These are phyloP conservation scores for Plasmodium malariae DNA, from an alignment of 169 alveolate genomes.

Conservation along the genomic window DNA sequence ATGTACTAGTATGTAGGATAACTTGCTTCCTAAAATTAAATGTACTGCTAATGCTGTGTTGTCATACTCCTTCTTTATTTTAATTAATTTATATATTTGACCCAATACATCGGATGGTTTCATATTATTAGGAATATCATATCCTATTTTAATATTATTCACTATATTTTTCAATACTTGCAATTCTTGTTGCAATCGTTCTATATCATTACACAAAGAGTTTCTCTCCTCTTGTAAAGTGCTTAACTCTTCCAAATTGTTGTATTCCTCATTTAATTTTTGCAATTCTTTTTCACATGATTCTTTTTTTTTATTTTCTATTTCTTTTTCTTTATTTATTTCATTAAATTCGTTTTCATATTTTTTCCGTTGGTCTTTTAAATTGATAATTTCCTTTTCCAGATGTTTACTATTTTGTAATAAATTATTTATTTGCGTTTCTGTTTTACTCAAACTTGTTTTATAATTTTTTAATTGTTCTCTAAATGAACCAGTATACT, in stretches of 20 bases:
- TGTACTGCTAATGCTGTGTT: conserved; percentile 83
- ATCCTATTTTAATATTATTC: conserved; percentile 51
- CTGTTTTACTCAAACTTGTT: conserved; percentile 73
- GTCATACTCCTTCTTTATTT: conserved; percentile 71
- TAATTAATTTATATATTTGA: conserved; percentile 81
- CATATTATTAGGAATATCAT: conserved; percentile 41
- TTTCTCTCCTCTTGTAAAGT: conserved; percentile 72
- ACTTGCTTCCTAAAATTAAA: conserved; percentile 80
- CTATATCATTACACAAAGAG: conserved; percentile 61
- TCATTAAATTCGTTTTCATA: conserved; percentile 77
- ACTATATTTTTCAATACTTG: conserved; percentile 49
- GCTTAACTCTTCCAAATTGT: conserved; percentile 61
- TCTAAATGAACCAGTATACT: conserved; percentile 79
- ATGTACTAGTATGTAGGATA: conserved; percentile 79
- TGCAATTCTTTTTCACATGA: conserved; percentile 75
- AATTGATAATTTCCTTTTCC: conserved; percentile 64
- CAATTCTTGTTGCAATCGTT: conserved; percentile 35
- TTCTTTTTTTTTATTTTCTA: conserved; percentile 72
- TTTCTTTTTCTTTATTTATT: conserved; percentile 79
- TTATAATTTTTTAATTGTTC: conserved; percentile 74
- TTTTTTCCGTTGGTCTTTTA: conserved; percentile 75
- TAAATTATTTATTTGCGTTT: conserved; percentile 63
- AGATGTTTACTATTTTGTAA: conserved; percentile 71
- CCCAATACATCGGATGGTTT: conserved; percentile 75
- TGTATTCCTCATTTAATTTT: conserved; percentile 60